phyloP scores from a whole-genome alignment of 768 basidiomycete species.

The Neoboletus magnificus region DNA sequence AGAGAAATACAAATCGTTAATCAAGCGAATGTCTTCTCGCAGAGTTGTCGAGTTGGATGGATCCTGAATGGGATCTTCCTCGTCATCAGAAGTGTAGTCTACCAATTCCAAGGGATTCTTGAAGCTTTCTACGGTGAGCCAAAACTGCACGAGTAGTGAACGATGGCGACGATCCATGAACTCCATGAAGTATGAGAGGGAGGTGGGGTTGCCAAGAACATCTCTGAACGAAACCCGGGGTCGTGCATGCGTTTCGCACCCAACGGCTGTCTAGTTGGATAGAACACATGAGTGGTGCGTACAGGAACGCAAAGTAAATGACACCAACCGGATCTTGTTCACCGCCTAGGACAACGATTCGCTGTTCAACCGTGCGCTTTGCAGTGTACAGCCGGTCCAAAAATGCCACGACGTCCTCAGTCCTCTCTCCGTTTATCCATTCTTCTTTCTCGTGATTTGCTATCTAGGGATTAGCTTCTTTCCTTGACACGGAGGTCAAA shows the following conservation, averaged over 20 bases:
- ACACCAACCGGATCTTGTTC: constrained; percentile 56
- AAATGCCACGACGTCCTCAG: constrained; percentile 83
- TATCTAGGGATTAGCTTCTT: constrained; percentile 25
- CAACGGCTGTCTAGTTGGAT: constrained; percentile 36
- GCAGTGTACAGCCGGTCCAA: constrained; percentile 87
- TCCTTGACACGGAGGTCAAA: background rate
- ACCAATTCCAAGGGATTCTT: constrained; percentile 91
- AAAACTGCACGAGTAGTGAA: constrained; percentile 90
- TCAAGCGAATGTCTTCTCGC: constrained; percentile 85
- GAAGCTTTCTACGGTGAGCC: constrained; percentile 96
- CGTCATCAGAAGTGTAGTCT: constrained; percentile 58
- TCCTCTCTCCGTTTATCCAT: constrained; percentile 83
- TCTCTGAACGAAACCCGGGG: constrained; percentile 65
- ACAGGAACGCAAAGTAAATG: background rate
- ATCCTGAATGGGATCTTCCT: constrained; percentile 59
- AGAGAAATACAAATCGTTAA: constrained; percentile 85
- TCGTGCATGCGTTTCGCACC: constrained; percentile 43
- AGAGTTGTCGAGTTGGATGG: constrained; percentile 57
- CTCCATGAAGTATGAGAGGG: constrained; percentile 96
- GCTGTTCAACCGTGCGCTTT: constrained; percentile 80
- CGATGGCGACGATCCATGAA: constrained; percentile 91
- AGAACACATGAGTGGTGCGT: background rate
- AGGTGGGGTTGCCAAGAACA: constrained; percentile 83
- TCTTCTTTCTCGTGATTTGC: constrained; percentile 86
- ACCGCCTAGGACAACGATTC: constrained; percentile 78